A percentile compares a stretch with the other conserved stretches of the same genome.
These are phyloP conservation scores for Mycena kentingensis DNA, from an alignment of 768 basidiomycete genomes.

Conservation along the genomic window DNA sequence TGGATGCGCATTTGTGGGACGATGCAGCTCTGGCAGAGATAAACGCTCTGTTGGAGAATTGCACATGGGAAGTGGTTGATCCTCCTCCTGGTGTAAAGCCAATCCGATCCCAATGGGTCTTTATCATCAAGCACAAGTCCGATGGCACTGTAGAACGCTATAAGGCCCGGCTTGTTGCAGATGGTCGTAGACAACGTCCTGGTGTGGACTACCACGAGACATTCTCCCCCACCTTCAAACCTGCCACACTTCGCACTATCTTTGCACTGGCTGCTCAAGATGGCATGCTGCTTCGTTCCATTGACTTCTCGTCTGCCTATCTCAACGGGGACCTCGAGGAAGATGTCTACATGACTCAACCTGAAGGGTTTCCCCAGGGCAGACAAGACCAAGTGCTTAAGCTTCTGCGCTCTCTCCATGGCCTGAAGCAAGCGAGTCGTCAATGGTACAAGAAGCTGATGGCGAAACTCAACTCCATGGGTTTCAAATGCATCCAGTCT, in stretches of 20 bases:
- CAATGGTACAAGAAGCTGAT: conserved; percentile 30
- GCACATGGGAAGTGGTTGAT: conserved; percentile 38
- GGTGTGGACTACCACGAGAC: conserved; percentile 39
- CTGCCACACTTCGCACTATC: conserved; percentile 23
- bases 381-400: background rate
- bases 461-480: conserved; percentile 16
- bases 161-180: conserved; percentile 29
- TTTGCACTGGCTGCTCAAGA: conserved; percentile 30
- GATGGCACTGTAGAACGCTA: conserved; percentile 21
- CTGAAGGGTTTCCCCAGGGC: conserved; percentile 21
- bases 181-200: conserved; percentile 29
- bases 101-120: conserved; percentile 24
- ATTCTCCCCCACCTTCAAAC: conserved; percentile 29
- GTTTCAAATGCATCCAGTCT: conserved; percentile 2
- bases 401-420: conserved; percentile 32
- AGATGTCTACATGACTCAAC: conserved; percentile 31
- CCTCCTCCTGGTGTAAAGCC: conserved; percentile 30
- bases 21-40: conserved; percentile 33
- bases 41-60: conserved; percentile 24
- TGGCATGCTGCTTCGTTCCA: conserved; percentile 27
- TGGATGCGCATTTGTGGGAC: conserved; percentile 27
- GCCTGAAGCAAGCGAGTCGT: conserved; percentile 36
- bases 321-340: conserved; percentile 28
- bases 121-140: conserved; percentile 25
- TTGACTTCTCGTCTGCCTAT: conserved; percentile 33